These are phyloP conservation scores for Sideroxylon spinosum DNA, from an alignment of 179 eudicot genomes.

Conservation along the genomic window DNA sequence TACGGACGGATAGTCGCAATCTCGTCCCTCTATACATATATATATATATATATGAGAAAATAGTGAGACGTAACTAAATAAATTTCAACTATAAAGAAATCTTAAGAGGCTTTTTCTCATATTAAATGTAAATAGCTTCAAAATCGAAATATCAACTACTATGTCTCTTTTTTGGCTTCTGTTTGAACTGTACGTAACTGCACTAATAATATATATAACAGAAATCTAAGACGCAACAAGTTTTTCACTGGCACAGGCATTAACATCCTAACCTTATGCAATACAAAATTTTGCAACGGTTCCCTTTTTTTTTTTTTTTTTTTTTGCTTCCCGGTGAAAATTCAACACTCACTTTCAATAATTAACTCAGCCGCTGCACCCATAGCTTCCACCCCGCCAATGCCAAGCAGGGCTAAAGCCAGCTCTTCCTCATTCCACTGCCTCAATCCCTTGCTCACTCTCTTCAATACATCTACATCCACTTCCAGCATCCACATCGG, in stretches of 20 bases:
- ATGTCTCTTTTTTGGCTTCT: not conserved
- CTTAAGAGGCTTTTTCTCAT: no score
- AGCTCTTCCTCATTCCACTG: constrained; percentile 63
- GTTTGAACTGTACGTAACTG: constrained; percentile 4
- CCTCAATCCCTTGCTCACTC: constrained; percentile 62
- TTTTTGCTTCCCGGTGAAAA: constrained; percentile 16
- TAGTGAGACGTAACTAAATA: no score
- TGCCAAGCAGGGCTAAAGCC: constrained; percentile 61
- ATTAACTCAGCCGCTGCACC: constrained; percentile 88
- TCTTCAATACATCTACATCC: constrained; percentile 54
- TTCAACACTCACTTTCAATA: constrained; percentile 31
- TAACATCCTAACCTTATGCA: not conserved
- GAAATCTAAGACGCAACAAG: not conserved
- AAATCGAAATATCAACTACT: not conserved
- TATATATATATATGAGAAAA: no score
- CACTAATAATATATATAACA: not conserved
- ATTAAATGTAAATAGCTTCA: not conserved
- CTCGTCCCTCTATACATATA: no score
- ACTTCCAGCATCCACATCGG: constrained; percentile 74
- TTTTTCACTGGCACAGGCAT: not conserved
- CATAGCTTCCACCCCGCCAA: constrained; percentile 70
- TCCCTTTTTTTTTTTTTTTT: not conserved
- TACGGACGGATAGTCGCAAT: no score
- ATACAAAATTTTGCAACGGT: constrained; percentile 11
- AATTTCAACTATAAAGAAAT: no score